phyloP scores from a whole-genome alignment of 148 eudicot genomes.

The Vaccinium vitisidaea region DNA sequence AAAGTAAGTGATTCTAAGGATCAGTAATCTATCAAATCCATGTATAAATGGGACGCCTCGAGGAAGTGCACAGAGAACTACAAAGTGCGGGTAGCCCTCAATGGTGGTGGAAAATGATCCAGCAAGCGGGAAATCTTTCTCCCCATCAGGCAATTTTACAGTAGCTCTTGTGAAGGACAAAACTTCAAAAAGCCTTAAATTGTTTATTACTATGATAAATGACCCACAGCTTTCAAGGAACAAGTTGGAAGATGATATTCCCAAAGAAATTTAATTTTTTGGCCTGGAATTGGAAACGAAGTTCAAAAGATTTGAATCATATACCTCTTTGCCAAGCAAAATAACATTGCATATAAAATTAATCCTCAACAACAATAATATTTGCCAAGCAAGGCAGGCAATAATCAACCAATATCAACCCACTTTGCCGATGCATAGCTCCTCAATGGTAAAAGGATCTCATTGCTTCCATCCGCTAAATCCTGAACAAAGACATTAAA shows the following conservation, averaged over 20 bases:
- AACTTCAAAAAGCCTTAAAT: too few species aligned
- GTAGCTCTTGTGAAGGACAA: not conserved
- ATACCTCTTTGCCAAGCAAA: too few species aligned
- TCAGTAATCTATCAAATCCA: not conserved
- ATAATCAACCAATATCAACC: slow-evolving; percentile 2
- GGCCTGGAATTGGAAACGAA: too few species aligned
- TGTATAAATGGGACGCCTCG: not conserved
- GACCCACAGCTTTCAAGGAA: too few species aligned
- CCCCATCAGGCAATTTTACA: not conserved
- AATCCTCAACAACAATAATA: too few species aligned
- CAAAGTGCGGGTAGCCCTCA: not conserved
- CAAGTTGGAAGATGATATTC: too few species aligned
- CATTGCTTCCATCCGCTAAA: not conserved
- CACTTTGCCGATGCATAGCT: not conserved
- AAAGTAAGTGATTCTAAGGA: not conserved
- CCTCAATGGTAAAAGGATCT: not conserved
- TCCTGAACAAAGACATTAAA: not conserved
- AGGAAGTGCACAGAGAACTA: not conserved
- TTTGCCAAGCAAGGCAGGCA: not conserved
- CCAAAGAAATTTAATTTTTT: too few species aligned
- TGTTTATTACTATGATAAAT: too few species aligned
- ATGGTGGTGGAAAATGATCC: not conserved
- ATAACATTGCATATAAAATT: too few species aligned
- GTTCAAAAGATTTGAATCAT: too few species aligned
- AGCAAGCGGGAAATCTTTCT: not conserved